Evolutionary conservation across 768 basidiomycete genomes (phyloP), one percentile per base, ranked within the genome.

Genomic region (Lentinula boryana): DNA sequence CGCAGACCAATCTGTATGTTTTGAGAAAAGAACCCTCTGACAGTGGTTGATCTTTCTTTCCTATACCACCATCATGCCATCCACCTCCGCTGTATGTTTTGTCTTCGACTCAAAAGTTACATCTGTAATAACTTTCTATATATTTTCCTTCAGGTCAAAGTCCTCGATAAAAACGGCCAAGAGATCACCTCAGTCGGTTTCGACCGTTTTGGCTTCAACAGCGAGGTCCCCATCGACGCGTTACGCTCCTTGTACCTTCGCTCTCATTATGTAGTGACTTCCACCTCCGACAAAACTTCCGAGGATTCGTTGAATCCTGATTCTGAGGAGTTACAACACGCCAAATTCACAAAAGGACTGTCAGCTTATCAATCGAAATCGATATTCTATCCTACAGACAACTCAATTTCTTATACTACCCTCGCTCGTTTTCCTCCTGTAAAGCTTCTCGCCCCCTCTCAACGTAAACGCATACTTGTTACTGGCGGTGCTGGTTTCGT

Each of bases 401-500:
- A 88, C 65, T 84, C 89, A 40, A 94, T 97, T 72, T 91, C 95
- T 46, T 98, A 95, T 75, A 91, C 93, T 51, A 93, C 94, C 27
- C 84, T 96, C 60, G 86, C 90, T 58, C 88, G 91, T 48, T 99
- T 95, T 74, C 92, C 95, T 9, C 93, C 96, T 3, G 95, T 99
- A 62, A 92, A 85, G 68, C 85, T 95, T 52, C 84, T 99, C 51
- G 74, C 92, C 9, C 85, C 90, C 21, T 78, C 85, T 2, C 72
- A 77, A 63, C 85, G 93, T 68, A 97, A 96, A 76, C 89, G 96
- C 62, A 78, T 98, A 67, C 84, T 99, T 43, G 89, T 98, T 66
- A 98, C 96, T 21, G 96, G 96, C 61, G 96, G 97, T 44, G 97
- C 96, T 40, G 97, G 97, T n/a, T 99, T 99, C 73, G 96, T 99